These are phyloP conservation scores for Citrus unshiu DNA, from an alignment of 345 rosid genomes.

Conservation along the genomic window DNA sequence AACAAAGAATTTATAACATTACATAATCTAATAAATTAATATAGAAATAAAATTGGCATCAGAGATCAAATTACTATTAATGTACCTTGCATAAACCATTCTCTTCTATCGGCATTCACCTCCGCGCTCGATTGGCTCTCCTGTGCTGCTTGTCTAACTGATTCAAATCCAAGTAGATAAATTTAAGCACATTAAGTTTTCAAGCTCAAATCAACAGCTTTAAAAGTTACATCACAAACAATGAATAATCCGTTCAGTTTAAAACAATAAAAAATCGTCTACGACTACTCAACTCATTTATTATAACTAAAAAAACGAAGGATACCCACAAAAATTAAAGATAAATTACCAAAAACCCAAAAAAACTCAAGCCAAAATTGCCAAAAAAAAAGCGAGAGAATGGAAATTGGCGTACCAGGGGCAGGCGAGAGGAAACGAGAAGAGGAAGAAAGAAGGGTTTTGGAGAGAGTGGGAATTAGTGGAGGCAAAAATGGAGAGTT, in stretches of 20 bases:
- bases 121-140: slow-evolving; percentile 48
- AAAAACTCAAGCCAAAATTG: too few relatives aligned
- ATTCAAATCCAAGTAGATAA: not conserved
- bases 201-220: not conserved
- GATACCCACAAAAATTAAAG: not conserved
- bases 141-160: slow-evolving; percentile 45
- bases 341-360: not conserved
- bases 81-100: slow-evolving; percentile 82
- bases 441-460: not conserved
- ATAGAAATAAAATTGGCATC: not conserved
- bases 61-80: not conserved
- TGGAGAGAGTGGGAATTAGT: not conserved
- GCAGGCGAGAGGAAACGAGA: not conserved
- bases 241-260: not conserved
- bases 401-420: slow-evolving; percentile 28
- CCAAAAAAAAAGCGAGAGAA: not conserved
- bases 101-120: slow-evolving; percentile 42
- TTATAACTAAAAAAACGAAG: too few relatives aligned
- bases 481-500: not conserved
- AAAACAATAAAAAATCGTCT: not conserved
- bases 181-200: not conserved
- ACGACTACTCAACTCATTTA: too few relatives aligned
- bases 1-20: not conserved
- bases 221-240: not conserved
- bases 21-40: not conserved